A percentile compares a stretch with the other conserved stretches of the same genome.
Conservation (phyloP, 2,329 filamentous ascomycete genomes). For the Pseudonectria buxi region DNA sequence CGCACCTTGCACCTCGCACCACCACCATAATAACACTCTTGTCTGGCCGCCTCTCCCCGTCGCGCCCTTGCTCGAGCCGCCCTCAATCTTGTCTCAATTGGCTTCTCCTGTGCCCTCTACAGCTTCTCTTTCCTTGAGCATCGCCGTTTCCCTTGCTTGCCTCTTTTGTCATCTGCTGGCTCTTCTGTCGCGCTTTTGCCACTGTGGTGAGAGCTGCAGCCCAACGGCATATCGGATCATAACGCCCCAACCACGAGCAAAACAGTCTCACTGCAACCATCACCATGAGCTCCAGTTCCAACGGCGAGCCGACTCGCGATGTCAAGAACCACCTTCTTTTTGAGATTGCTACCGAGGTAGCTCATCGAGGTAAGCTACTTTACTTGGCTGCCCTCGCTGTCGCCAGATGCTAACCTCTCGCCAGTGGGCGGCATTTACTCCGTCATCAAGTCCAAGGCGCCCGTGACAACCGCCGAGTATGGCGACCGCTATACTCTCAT, state of each 20-base stretch:
- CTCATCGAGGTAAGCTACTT: conserved; percentile 70
- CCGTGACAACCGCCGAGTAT: conserved; percentile 97
- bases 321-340: conserved; percentile 95
- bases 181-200: conserved; percentile 4
- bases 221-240: conserved; percentile 8
- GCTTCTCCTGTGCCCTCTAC: conserved; percentile 11
- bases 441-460: conserved; percentile 97
- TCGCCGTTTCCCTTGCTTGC: conserved; percentile 7
- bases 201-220: conserved; percentile 12
- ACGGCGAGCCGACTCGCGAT: conserved; percentile 52
- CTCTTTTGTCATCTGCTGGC: conserved; percentile 4
- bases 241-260: conserved; percentile 1
- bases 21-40: conserved; percentile 19
- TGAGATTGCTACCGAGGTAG: conserved; percentile 93
- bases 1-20: too few relatives aligned
- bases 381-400: conserved; percentile 5
- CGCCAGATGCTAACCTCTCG: conserved; percentile 5
- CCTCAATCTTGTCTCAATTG: conserved; percentile 20
- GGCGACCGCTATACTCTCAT: conserved; percentile 94
- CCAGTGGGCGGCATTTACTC: conserved; percentile 97
- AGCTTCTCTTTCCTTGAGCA: conserved; percentile 17
- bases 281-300: conserved; percentile 41
- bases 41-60: conserved; percentile 13
- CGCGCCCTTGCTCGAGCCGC: conserved; percentile 17
- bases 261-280: conserved; percentile 7